These are phyloP conservation scores for Mortierella sp. DNA, from an alignment of 371 early-diverging fungal genomes.

Conservation along the genomic window DNA sequence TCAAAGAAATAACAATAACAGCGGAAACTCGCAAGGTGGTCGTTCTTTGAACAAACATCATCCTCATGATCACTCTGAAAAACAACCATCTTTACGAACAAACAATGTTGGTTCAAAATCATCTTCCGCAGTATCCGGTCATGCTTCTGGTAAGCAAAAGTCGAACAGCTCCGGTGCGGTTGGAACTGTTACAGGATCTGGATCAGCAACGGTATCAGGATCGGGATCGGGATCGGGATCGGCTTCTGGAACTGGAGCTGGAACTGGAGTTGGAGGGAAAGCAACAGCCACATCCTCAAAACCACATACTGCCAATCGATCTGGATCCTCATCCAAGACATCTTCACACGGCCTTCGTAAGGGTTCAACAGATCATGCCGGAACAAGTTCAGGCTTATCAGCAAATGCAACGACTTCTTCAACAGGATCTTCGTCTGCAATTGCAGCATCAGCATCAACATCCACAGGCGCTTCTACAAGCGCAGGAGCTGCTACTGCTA, in stretches of 20 bases:
- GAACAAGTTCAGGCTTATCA: conserved; percentile 6
- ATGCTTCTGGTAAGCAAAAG: conserved; percentile 7
- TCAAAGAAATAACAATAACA: conserved; percentile 2
- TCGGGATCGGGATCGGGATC: neutral
- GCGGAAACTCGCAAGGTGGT: conserved; percentile 14
- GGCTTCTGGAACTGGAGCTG: conserved; percentile 5
- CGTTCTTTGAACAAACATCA: conserved; percentile 37
- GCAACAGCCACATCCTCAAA: neutral
- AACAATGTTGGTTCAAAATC: neutral
- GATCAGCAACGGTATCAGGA: neutral
- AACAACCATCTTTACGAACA: neutral
- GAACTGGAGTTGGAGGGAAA: conserved; percentile 1
- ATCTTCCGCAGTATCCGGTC: neutral
- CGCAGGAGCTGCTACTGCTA: neutral
- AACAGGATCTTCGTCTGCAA: conserved; percentile 5
- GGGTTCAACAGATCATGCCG: conserved; percentile 23
- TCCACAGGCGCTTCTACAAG: conserved; percentile 4
- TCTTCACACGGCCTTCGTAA: conserved; percentile 17
- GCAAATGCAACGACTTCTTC: conserved; percentile 9
- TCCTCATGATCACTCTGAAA: neutral
- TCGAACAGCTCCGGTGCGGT: neutral
- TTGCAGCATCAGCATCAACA: conserved; percentile 6
- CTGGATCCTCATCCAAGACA: conserved; percentile 18
- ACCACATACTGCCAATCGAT: conserved; percentile 10
- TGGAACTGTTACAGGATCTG: neutral